Evolutionary conservation across 768 basidiomycete genomes (phyloP).

Genomic region (Macrolepiota fuliginosa): DNA sequence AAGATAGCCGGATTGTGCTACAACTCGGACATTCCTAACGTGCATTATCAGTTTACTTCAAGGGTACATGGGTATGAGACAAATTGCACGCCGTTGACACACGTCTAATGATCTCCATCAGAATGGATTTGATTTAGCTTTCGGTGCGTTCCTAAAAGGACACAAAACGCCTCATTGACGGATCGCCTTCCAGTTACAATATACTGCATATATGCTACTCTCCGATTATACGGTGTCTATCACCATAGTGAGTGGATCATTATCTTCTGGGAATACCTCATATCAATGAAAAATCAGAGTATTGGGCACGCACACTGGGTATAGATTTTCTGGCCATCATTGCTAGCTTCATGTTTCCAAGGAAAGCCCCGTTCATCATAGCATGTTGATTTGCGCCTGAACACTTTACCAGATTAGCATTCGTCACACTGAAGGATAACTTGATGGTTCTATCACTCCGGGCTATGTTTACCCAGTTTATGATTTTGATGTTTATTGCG

Average conservation of each 20-base stretch:
- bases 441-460: conserved; percentile 80
- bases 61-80: conserved; percentile 72
- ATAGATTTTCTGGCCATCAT: conserved; percentile 86
- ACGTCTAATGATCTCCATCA: conserved; percentile 23
- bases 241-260: conserved; percentile 47
- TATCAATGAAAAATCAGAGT: conserved; percentile 32
- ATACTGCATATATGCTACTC: conserved; percentile 70
- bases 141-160: conserved; percentile 48
- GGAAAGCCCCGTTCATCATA: conserved; percentile 37
- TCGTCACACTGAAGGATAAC: conserved; percentile 83
- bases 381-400: neutral
- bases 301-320: conserved; percentile 68
- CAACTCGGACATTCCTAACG: neutral
- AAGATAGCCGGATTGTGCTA: neutral
- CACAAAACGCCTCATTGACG: neutral
- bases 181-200: conserved; percentile 56
- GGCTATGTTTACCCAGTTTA: conserved; percentile 92
- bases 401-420: conserved; percentile 61
- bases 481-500: conserved; percentile 79
- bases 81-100: neutral
- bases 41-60: conserved; percentile 63
- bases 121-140: conserved; percentile 94
- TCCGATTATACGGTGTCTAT: conserved; percentile 79
- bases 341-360: conserved; percentile 87
- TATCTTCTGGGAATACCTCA: neutral